Conservation (phyloP, 768 basidiomycete genomes). For the Suillus occidentalis region DNA sequence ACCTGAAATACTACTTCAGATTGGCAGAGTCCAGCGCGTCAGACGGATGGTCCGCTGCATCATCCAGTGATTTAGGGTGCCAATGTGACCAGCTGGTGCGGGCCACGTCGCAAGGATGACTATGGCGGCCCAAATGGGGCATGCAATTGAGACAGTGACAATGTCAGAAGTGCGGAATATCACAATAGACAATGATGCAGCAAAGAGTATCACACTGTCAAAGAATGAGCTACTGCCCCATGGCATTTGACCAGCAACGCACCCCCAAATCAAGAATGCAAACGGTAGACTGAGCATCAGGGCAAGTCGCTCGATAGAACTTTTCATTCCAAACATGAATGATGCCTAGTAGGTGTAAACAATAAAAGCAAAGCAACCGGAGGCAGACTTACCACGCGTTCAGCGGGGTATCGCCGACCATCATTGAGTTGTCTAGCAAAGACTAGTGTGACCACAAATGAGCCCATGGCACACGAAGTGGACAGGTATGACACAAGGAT, state of each 20-base stretch:
- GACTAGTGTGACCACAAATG: slow-evolving; percentile 8
- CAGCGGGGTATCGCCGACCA: slow-evolving; percentile 12
- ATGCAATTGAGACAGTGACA: neutral
- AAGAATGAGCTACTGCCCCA: neutral
- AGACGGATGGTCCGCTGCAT: too few relatives aligned
- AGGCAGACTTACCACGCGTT: slow-evolving; percentile 22
- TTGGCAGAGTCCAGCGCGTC: too few relatives aligned
- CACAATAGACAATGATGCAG: neutral
- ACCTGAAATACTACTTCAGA: too few relatives aligned
- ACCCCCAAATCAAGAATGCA: slow-evolving; percentile 55
- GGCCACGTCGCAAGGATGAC: too few relatives aligned
- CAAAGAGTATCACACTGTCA: neutral
- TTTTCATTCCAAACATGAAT: slow-evolving; percentile 13
- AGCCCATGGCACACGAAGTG: slow-evolving; percentile 7
- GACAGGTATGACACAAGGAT: slow-evolving; percentile 6
- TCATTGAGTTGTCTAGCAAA: slow-evolving; percentile 24
- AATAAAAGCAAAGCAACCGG: neutral
- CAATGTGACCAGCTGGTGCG: too few relatives aligned
- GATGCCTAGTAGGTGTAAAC: neutral
- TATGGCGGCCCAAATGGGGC: too few relatives aligned
- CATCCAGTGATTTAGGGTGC: too few relatives aligned
- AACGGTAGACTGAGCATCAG: slow-evolving; percentile 52
- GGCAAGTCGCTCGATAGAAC: slow-evolving; percentile 43
- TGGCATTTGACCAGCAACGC: slow-evolving; percentile 21
- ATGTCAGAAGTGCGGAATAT: neutral